Base-by-base conservation (phyloP, 139 green algal genomes). In the Chlorella sorokiniana region DNA sequence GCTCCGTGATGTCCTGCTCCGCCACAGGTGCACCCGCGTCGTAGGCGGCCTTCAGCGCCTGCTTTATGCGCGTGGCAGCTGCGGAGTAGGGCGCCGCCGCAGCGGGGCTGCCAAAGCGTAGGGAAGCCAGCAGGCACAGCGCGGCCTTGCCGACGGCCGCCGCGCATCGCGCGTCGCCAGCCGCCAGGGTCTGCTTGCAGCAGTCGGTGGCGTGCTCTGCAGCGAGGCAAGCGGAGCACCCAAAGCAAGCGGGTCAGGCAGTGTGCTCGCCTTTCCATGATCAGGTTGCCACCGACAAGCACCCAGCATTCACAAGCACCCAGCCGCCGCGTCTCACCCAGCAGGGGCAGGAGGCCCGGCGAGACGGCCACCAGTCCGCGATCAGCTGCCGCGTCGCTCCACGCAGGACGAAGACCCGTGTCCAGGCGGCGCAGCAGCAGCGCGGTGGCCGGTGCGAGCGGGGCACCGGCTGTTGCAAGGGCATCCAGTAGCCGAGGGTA, bases 261-360 rank as follows among this genome's bases (percentile, higher is more conserved):
- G 3, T 40, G 41, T 37, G 48, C 11, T n/a, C n/a, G n/a, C n/a
- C n/a, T n/a, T n/a, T n/a, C n/a, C n/a, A n/a, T n/a, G n/a, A n/a
- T n/a, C n/a, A n/a, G n/a, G n/a, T n/a, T n/a, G n/a, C n/a, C n/a
- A n/a, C n/a, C 9, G 20, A 1, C 25, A 61, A 40, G 67, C 40
- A 42, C 35, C 31, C 14, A 25, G 63, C 14, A 11, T 38, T 8
- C 9, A 52, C 22, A 8, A 69, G 62, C 48, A 16, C 48, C 16
- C 48, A 56, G n/a, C n/a, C n/a, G n/a, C n/a, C n/a, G 29, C 31
- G 1, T 44, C 73, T 79, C 73, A 79, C 73, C 73, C 52, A 79
- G 73, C 73, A 79, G 73, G 35, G 73, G 73, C 52, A 79, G 38
- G 20, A 79, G 38, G 37, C 73, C 73, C 27, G 73, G 73, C 0